Base-by-base conservation (phyloP, 768 basidiomycete species). In the Cantharellus cinnabarinus region DNA sequence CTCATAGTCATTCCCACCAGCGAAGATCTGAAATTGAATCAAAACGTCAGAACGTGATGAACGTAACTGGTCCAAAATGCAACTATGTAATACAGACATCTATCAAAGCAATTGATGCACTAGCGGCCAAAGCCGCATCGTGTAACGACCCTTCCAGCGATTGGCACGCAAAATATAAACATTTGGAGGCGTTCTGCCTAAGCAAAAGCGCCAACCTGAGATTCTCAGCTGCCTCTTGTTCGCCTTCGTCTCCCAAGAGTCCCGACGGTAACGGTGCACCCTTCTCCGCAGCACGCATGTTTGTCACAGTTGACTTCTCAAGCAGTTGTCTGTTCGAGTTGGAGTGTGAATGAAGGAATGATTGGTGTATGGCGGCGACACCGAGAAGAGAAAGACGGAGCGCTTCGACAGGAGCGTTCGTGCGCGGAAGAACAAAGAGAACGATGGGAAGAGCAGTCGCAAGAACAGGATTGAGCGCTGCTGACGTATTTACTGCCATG, bases 401-500 rank as follows among this genome's bases (percentile, higher is more conserved):
- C 20, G 71, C 69, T 63, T 76, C 74, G 64, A 69, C 68, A 4
- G 71, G 68, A 39, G 63, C 59, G 63, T 73, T 68, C 64, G 65
- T 64, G 37, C 71, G 70, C 66, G 70, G 66, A 34, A 69, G 68
- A 41, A 68, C 69, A 62, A 71, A 71, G 61, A 75, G 66, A 35
- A 74, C 69, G 62, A 75, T 70, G 38, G 73, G 70, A 38, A 73
- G 65, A 64, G 73, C 72, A 63, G 71, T 70, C 59, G 69, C 68
- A 55, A 74, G 65, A 65, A 77, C 67, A 34, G 71, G 69, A 65
- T 75, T 76, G 66, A 75, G 68, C 66, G 70, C 64, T 20, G 63
- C 62, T 10, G 34, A 41, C 5, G 56, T 68, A 41, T 63, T 61
- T 54, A 72, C 66, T 63, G 70, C 71, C 75, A 78, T 73, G 68